Evolutionary conservation across 768 basidiomycete species (phyloP), one percentile per base, ranked within the genome.

Genomic region (Russula foetens): DNA sequence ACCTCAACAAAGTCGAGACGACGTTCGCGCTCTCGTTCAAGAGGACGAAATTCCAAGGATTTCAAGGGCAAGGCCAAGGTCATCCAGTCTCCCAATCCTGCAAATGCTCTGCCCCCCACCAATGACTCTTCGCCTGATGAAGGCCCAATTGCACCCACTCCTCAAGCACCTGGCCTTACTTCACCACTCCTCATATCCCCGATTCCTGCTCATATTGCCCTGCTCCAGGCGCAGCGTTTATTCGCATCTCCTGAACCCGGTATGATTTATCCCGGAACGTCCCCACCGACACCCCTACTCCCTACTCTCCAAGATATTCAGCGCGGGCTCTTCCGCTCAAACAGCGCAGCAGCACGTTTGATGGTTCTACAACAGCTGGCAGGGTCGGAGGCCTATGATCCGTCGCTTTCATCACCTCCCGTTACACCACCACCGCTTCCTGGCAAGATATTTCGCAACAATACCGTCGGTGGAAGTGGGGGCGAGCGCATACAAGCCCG

Each of bases 301-400:
- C 91, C 91, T 0, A 83, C 89, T 4, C 77, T 96, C 7, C 88
- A 91, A 67, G 88, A 86, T 23, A 75, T 95, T 39, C 85, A 86
- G 69, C 82, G 78, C 19, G 86, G 87, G 17, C 80, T 97, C 3
- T 85, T 90, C 68, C 85, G 94, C 21, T 95, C 94, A 2, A 94
- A 95, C 70, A 95, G 93, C 68, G 90, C 84, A 12, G 79, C 90
- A n/a, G 89, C 88, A 23, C 81, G 87, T 49, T 80, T 83, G 67
- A 75, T 84, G 72, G 92, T 92, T 4, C 83, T 96, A 82, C 84
- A 84, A 63, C 94, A 92, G 70, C 76, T 97, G 57, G 92, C 88
- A 1, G 88, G 85, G 28, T 78, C 79, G 50, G 88, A 89, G 63
- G 75, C 78, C 5, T 81, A 83, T 63, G 86, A 88, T 60, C 75